These are phyloP conservation scores for Colletotrichum camelliae DNA, from an alignment of 2,329 filamentous ascomycete genomes.

Conservation along the genomic window DNA sequence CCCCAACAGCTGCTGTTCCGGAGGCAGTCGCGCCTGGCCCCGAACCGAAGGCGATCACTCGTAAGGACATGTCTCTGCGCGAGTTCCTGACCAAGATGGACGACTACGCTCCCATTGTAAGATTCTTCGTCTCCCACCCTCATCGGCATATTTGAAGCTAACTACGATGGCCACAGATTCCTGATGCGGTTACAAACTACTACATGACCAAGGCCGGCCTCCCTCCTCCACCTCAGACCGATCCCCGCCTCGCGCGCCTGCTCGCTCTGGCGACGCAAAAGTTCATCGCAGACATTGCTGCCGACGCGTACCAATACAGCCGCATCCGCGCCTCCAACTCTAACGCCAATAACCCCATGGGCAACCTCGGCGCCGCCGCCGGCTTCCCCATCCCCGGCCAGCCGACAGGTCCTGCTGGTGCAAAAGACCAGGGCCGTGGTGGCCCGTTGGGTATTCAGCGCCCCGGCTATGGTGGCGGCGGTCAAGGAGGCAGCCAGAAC, in stretches of 20 bases:
- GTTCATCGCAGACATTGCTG: conserved; percentile 96
- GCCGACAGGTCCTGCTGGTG: conserved; percentile 57
- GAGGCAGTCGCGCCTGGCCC: conserved; percentile 54
- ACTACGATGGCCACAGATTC: conserved; percentile 66
- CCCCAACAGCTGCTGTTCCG: conserved; percentile 21
- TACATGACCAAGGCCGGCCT: conserved; percentile 97
- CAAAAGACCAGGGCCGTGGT: conserved; percentile 63
- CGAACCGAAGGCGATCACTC: conserved; percentile 72
- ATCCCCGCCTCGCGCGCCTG: conserved; percentile 87
- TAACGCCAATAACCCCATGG: conserved; percentile 90
- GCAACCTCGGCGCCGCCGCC: conserved; percentile 77
- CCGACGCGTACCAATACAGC: conserved; percentile 97
- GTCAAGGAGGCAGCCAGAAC: conserved; percentile 86
- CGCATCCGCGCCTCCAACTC: conserved; percentile 91
- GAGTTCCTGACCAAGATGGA: conserved; percentile 98
- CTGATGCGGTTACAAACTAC: conserved; percentile 96
- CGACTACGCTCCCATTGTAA: conserved; percentile 94
- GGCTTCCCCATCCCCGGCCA: conserved; percentile 72
- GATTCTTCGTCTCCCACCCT: conserved; percentile 35
- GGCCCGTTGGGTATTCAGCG: conserved; percentile 76
- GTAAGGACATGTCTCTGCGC: conserved; percentile 90
- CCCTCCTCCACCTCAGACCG: conserved; percentile 88
- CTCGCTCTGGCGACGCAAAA: conserved; percentile 98
- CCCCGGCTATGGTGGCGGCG: conserved; percentile 84
- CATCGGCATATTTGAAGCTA: not conserved